Conservation (phyloP, 768 basidiomycete genomes). For the Boletales sp. region DNA sequence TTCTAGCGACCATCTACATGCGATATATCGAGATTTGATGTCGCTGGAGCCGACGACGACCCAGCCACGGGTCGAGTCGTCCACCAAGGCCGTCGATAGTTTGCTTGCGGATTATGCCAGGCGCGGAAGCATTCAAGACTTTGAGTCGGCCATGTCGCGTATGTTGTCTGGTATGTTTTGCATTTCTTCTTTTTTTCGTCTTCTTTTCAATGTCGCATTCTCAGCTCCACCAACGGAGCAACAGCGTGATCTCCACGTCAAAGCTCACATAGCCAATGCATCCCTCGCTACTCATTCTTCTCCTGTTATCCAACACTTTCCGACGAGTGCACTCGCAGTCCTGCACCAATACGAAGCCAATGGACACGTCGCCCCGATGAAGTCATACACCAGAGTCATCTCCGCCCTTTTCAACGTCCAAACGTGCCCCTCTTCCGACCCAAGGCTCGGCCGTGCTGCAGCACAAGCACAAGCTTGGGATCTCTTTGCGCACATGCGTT, state of each 20-base stretch:
- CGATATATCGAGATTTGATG: slow-evolving; percentile 42
- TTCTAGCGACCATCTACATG: slow-evolving; percentile 12
- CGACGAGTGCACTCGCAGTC: slow-evolving; percentile 58
- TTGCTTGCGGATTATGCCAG: slow-evolving; percentile 50
- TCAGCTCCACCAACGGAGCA: slow-evolving; percentile 41
- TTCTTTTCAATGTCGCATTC: slow-evolving; percentile 9
- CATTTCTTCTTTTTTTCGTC: not conserved
- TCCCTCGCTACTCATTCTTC: not conserved
- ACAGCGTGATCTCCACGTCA: slow-evolving; percentile 72
- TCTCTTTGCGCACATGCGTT: slow-evolving; percentile 93
- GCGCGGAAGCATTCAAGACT: slow-evolving; percentile 40
- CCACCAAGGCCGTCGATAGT: slow-evolving; percentile 42
- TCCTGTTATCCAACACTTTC: slow-evolving; percentile 39
- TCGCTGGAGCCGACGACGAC: slow-evolving; percentile 16
- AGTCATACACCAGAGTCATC: slow-evolving; percentile 71
- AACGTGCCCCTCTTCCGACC: slow-evolving; percentile 22
- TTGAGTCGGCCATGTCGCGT: slow-evolving; percentile 44
- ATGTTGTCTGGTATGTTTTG: slow-evolving; percentile 41
- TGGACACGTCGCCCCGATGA: slow-evolving; percentile 62
- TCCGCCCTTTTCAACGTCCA: slow-evolving; percentile 49
- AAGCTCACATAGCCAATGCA: slow-evolving; percentile 46
- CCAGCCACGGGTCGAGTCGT: slow-evolving; percentile 26
- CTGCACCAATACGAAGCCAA: slow-evolving; percentile 72
- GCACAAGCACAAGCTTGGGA: slow-evolving; percentile 87
- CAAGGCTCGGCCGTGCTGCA: slow-evolving; percentile 34